A percentile compares a stretch with the other conserved stretches of the same genome.
Conservation (phyloP, 2,329 filamentous ascomycete species). For the Lojkania enalia region DNA sequence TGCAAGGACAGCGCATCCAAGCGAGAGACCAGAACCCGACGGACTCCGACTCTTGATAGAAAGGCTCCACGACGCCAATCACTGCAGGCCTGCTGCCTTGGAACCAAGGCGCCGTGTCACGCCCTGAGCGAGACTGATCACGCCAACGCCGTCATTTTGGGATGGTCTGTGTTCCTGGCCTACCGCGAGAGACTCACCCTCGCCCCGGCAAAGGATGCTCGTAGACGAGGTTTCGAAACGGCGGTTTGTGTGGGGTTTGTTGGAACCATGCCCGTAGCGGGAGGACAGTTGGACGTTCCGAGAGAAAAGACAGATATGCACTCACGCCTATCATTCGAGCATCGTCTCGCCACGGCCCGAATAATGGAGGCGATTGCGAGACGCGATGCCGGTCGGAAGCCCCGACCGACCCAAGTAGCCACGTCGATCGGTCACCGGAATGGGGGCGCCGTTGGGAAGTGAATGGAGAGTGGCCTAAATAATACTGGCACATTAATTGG, state of each 20-base stretch:
- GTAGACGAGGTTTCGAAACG: background rate
- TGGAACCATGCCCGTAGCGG: background rate
- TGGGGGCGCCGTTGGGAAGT: too few species aligned
- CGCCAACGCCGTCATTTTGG: slow-evolving; percentile 12
- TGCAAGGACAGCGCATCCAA: slow-evolving; percentile 41
- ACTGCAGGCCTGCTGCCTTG: slow-evolving; percentile 20
- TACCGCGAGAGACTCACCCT: background rate
- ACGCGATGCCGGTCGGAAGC: too few species aligned
- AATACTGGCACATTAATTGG: too few species aligned
- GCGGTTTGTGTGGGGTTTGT: background rate
- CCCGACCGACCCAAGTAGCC: too few species aligned
- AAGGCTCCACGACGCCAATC: background rate
- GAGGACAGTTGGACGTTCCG: background rate
- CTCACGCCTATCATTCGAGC: too few species aligned
- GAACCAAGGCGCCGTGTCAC: slow-evolving; percentile 25
- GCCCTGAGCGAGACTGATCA: slow-evolving; percentile 8
- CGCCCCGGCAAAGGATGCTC: background rate
- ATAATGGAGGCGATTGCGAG: too few species aligned
- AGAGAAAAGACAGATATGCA: background rate
- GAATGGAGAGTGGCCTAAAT: too few species aligned
- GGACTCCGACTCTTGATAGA: slow-evolving; percentile 16
- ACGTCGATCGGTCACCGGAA: too few species aligned
- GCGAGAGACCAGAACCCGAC: slow-evolving; percentile 27
- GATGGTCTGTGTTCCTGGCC: background rate
- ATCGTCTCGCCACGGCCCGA: too few species aligned